Evolutionary conservation across 768 basidiomycete genomes (phyloP), one percentile per base, ranked within the genome.

Genomic region (Psilocybe sp.): DNA sequence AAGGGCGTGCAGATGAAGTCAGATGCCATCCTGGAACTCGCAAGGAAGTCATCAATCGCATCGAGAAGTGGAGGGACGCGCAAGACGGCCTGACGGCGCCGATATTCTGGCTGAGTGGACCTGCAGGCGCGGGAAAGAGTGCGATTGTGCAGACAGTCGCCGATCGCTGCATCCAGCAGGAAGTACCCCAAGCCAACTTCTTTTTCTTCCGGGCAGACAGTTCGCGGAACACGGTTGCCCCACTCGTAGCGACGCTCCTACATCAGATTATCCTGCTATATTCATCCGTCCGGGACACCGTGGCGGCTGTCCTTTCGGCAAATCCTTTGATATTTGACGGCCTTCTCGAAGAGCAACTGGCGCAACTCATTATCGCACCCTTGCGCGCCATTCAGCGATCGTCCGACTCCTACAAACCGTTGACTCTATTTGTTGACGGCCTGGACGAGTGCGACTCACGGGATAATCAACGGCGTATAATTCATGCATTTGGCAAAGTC

Each of bases 111-210:
- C 37, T 58, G 10, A 35, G 28, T 15, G 58, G 52, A 12, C 40
- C 33, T 6, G 52, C 55, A 15, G 55, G 58, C 3, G 47, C 35
- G 12, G 54, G 58, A 14, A 53, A 55, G 44, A 53, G 51, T 5
- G 50, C 55, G 33, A 44, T 60, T 31, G 19, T 47, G 31, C 51
- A 46, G 39, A 52, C 52, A 5, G 33, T 50, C 14, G 49, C 46
- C 14, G 44, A 49, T 14, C 20, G 20, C 14, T 15, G 39, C 9
- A 44, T 28, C 23, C 16, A 44, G n/a, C n/a, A n/a, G n/a, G n/a
- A n/a, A n/a, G n/a, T 6, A 31, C 19, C 3, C n/a, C n/a, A n/a
- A n/a, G 49, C 35, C 6, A 50, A n/a, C 13, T 50, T 44, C 43
- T 50, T 44, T 38, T 50, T 50, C 20, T 34, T 16, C n/a, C n/a